Percentiles rank a stretch among this genome's conserved stretches.
Evolutionary conservation across 176 grass and related monocot species (phyloP).

Genomic region (Eragrostis nindensis): DNA sequence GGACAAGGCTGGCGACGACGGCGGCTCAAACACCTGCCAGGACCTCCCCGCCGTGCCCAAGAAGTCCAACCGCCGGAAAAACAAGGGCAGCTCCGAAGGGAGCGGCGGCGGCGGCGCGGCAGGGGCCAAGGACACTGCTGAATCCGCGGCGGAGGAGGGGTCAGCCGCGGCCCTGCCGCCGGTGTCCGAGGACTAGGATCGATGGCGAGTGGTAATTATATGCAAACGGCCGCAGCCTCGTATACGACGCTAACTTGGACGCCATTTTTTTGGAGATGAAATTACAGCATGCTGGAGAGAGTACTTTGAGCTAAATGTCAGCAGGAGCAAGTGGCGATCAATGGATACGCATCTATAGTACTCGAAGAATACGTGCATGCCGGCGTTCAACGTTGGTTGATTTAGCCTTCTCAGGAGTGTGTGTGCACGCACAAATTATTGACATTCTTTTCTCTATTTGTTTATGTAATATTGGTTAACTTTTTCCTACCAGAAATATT

Average conservation of each 20-base stretch:
- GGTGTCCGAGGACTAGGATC: slow-evolving; percentile 41
- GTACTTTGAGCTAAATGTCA: slow-evolving; percentile 34
- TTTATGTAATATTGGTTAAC: slow-evolving; percentile 33
- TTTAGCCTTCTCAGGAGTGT: slow-evolving; percentile 20
- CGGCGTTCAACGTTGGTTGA: slow-evolving; percentile 12
- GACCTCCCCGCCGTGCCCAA: slow-evolving; percentile 82
- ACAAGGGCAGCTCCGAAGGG: slow-evolving; percentile 53
- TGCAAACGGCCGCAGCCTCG: neutral
- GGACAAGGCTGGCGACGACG: slow-evolving; percentile 36
- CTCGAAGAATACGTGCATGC: slow-evolving; percentile 11
- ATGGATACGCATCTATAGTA: slow-evolving; percentile 19
- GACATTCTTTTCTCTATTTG: slow-evolving; percentile 31
- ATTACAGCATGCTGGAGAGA: slow-evolving; percentile 19
- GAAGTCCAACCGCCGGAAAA: slow-evolving; percentile 69
- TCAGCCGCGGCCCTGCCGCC: slow-evolving; percentile 13
- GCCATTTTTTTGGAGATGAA: slow-evolving; percentile 8
- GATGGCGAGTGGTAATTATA: neutral
- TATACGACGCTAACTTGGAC: neutral
- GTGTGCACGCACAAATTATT: slow-evolving; percentile 40
- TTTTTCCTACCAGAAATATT: neutral
- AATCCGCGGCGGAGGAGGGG: slow-evolving; percentile 39
- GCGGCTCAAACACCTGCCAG: slow-evolving; percentile 28
- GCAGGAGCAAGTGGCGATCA: slow-evolving; percentile 20
- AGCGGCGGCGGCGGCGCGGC: slow-evolving; percentile 18
- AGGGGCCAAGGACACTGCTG: slow-evolving; percentile 29